A percentile compares a stretch with the other conserved stretches of the same genome.
phyloP scores from a whole-genome alignment of 2,329 filamentous ascomycete genomes.

The Diplodia sapinea region DNA sequence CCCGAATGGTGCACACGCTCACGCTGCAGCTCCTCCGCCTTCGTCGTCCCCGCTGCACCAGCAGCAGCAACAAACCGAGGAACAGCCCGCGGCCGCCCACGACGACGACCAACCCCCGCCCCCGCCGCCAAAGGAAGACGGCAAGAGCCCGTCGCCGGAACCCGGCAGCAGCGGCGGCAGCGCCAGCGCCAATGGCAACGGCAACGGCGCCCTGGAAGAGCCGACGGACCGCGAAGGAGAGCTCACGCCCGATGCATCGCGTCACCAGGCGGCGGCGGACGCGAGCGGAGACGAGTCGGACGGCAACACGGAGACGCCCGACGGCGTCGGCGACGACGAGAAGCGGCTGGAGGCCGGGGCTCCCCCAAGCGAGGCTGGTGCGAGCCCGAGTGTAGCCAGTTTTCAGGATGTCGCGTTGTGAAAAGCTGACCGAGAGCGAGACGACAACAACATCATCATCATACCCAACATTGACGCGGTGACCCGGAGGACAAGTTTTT shows the following conservation, averaged over 20 bases:
- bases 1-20: conserved; percentile 37
- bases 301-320: conserved; percentile 17
- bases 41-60: not conserved
- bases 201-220: conserved; percentile 35
- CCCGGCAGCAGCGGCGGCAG: not conserved
- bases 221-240: conserved; percentile 28
- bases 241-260: conserved; percentile 6
- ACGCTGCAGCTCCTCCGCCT: conserved; percentile 31
- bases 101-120: conserved; percentile 37
- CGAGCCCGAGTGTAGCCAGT: conserved; percentile 25
- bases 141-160: conserved; percentile 38
- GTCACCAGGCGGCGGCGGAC: not conserved
- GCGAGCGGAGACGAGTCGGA: conserved; percentile 26
- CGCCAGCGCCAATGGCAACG: conserved; percentile 24
- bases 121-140: conserved; percentile 45
- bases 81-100: not conserved
- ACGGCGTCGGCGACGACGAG: not conserved
- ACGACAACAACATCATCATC: conserved; percentile 17
- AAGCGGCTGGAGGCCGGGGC: conserved; percentile 22
- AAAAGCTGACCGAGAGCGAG: conserved; percentile 24
- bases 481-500: conserved; percentile 14
- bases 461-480: conserved; percentile 24
- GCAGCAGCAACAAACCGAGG: not conserved
- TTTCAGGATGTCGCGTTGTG: conserved; percentile 28
- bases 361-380: conserved; percentile 22